A percentile compares a stretch with the other conserved stretches of the same genome.
phyloP scores from a whole-genome alignment of 768 basidiomycete genomes.

The Daedalea quercina region DNA sequence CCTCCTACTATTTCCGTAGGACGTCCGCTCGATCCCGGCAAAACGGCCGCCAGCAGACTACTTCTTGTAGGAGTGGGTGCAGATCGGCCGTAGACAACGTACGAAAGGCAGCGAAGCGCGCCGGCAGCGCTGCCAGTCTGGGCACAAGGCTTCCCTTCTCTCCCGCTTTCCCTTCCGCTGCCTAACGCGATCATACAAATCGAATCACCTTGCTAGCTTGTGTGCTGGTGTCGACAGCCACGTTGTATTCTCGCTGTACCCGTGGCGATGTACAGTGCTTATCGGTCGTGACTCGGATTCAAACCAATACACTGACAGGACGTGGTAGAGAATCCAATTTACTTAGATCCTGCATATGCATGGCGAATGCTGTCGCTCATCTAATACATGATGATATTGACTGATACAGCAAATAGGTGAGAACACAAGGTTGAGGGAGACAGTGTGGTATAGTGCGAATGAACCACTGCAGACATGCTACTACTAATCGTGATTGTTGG shows the following conservation, averaged over 20 bases:
- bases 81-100: neutral
- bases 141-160: no score
- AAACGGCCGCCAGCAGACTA: conserved; percentile 87
- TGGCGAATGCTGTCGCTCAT: neutral
- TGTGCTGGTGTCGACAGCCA: no score
- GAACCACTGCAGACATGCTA: neutral
- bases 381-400: neutral
- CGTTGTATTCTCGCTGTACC: no score
- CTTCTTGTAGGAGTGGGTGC: conserved; percentile 50
- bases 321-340: no score
- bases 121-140: neutral
- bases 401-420: neutral
- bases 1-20: conserved; percentile 36
- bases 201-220: no score
- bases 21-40: conserved; percentile 73
- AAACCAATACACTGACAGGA: no score
- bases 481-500: neutral
- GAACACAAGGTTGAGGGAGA: neutral
- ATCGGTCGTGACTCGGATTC: no score
- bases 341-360: neutral
- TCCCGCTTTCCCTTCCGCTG: no score
- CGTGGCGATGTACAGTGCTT: no score
- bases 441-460: neutral
- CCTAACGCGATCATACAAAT: no score
- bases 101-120: neutral